These are phyloP conservation scores for Diaporthe longicolla DNA, from an alignment of 2,329 filamentous ascomycete genomes.

Conservation along the genomic window DNA sequence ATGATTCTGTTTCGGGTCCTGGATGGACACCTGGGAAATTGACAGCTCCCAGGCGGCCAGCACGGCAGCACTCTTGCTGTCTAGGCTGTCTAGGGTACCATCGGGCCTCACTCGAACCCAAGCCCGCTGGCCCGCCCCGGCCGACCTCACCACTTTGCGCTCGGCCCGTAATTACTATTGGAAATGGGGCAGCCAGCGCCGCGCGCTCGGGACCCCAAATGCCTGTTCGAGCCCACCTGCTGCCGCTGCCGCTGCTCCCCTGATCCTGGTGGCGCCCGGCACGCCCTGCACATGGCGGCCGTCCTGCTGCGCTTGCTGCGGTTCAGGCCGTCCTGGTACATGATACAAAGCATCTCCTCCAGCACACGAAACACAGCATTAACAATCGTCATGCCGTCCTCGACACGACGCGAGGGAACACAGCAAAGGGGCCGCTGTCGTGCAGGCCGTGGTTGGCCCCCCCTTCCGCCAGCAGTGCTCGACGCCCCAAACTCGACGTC, in stretches of 20 bases:
- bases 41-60: conserved; percentile 16
- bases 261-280: conserved; percentile 11
- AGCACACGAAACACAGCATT: conserved; percentile 28
- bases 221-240: conserved; percentile 22
- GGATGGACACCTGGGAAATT: conserved; percentile 25
- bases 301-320: conserved; percentile 14
- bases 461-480: background rate
- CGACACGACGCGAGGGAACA: background rate
- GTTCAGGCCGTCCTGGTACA: background rate
- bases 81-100: background rate
- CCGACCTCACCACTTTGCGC: background rate
- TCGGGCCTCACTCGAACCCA: conserved; percentile 5
- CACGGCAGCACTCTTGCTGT: conserved; percentile 9
- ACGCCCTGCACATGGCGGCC: conserved; percentile 1
- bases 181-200: conserved; percentile 28
- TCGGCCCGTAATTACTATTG: conserved; percentile 22
- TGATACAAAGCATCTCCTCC: background rate
- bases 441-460: conserved; percentile 12
- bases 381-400: background rate
- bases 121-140: conserved; percentile 6
- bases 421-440: conserved; percentile 19
- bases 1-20: conserved; percentile 15
- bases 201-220: conserved; percentile 28
- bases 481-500: conserved; percentile 13
- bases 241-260: background rate